phyloP scores from a whole-genome alignment of 2,329 filamentous ascomycete genomes.

The Aspergillus sp. region DNA sequence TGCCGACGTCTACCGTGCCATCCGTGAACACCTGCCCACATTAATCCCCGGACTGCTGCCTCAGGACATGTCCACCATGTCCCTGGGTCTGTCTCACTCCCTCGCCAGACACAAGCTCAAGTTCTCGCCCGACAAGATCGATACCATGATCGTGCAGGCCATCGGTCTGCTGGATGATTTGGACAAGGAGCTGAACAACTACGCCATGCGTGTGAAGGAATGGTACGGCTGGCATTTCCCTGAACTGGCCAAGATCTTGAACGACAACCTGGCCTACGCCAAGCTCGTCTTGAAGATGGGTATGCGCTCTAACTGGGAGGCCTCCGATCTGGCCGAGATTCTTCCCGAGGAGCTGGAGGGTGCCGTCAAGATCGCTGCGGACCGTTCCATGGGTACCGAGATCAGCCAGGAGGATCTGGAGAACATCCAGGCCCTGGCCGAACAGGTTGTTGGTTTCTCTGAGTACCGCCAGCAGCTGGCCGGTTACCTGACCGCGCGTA shows the following conservation, averaged over 20 bases:
- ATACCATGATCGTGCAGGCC: constrained; percentile 98
- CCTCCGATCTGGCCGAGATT: constrained; percentile 80
- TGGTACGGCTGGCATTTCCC: constrained; percentile 99
- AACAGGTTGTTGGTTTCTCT: constrained; percentile 89
- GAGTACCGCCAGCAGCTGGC: constrained; percentile 87
- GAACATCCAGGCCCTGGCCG: constrained; percentile 86
- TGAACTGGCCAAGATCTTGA: constrained; percentile 93
- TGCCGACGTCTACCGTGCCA: constrained; percentile 88
- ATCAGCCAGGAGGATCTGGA: constrained; percentile 89
- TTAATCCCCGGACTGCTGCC: constrained; percentile 85
- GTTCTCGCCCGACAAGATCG: constrained; percentile 97
- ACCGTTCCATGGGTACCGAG: constrained; percentile 98
- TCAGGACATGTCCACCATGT: constrained; percentile 89
- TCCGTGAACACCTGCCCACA: constrained; percentile 85
- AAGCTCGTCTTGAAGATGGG: constrained; percentile 86
- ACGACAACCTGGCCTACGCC: constrained; percentile 94
- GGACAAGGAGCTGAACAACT: constrained; percentile 98
- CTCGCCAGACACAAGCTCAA: constrained; percentile 97
- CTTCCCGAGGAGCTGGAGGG: constrained; percentile 93
- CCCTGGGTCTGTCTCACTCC: constrained; percentile 92
- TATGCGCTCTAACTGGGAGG: constrained; percentile 76
- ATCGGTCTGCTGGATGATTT: constrained; percentile 92
- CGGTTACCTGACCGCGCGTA: constrained; percentile 85
- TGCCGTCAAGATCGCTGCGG: constrained; percentile 88
- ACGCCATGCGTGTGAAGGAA: constrained; percentile 98